Conservation (phyloP, 2,329 filamentous ascomycete species). For the Dactylonectria estremocensis region DNA sequence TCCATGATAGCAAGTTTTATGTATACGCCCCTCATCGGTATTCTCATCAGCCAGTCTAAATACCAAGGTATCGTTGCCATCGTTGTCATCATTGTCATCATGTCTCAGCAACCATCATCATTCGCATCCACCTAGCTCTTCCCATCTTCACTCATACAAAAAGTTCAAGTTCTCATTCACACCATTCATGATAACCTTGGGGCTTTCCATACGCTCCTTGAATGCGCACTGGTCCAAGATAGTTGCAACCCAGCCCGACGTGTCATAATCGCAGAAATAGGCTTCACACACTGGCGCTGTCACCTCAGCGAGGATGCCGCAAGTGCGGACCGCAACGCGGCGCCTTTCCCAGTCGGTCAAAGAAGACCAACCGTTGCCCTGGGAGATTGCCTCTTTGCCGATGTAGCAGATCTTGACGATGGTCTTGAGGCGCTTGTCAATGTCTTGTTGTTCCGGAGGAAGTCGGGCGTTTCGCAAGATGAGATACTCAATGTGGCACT, state of each 20-base stretch:
- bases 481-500: constrained; percentile 43
- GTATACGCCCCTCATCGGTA: background rate
- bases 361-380: background rate
- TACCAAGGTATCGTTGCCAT: background rate
- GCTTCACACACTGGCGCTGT: constrained; percentile 44
- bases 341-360: constrained; percentile 47
- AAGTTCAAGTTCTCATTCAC: background rate
- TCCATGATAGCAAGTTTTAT: background rate
- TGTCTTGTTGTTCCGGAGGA: constrained; percentile 35
- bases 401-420: constrained; percentile 47
- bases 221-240: constrained; percentile 47
- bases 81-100: background rate
- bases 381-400: constrained; percentile 46
- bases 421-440: constrained; percentile 37
- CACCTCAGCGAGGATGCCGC: constrained; percentile 46
- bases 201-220: constrained; percentile 30
- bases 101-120: background rate
- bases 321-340: constrained; percentile 44
- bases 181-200: background rate
- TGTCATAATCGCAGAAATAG: constrained; percentile 22
- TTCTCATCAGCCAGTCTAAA: background rate
- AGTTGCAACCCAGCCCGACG: constrained; percentile 44
- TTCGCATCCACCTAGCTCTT: background rate
- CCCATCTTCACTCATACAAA: background rate
- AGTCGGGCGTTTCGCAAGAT: constrained; percentile 26